A percentile compares a stretch with the other conserved stretches of the same genome.
Conservation (phyloP, 345 rosid species). For the Balakata baccata region DNA sequence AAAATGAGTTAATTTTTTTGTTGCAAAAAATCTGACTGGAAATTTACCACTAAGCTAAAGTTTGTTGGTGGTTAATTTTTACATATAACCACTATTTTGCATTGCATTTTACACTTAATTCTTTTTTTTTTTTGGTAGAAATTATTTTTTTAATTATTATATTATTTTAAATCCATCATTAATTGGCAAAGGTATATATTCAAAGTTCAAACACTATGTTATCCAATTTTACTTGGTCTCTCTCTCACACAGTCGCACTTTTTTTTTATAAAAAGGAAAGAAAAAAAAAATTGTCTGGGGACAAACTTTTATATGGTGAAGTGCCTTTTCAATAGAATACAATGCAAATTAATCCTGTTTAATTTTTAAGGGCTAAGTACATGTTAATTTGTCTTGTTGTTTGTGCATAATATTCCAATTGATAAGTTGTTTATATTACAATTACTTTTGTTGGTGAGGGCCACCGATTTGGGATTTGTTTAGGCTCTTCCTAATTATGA, state of each 20-base stretch:
- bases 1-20: too few species aligned
- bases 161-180: background rate
- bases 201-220: background rate
- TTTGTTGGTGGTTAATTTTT: slow-evolving; percentile 1
- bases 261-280: slow-evolving; percentile 25
- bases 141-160: background rate
- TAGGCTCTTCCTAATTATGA: slow-evolving; percentile 35
- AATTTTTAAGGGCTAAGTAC: slow-evolving; percentile 12
- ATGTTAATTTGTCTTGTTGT: slow-evolving; percentile 48
- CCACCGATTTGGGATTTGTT: slow-evolving; percentile 29
- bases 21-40: too few species aligned
- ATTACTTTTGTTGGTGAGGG: slow-evolving; percentile 29
- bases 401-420: slow-evolving; percentile 36
- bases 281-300: slow-evolving; percentile 10
- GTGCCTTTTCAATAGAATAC: slow-evolving; percentile 47
- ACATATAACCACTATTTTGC: background rate
- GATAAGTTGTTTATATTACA: slow-evolving; percentile 20
- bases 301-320: slow-evolving; percentile 28
- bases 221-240: background rate
- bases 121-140: too few species aligned
- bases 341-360: slow-evolving; percentile 36
- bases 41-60: too few species aligned
- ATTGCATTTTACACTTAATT: background rate
- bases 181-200: slow-evolving; percentile 1
- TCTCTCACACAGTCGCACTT: background rate